Evolutionary conservation across 2,329 filamentous ascomycete genomes (phyloP).

Genomic region (Calonectria henricotiae): DNA sequence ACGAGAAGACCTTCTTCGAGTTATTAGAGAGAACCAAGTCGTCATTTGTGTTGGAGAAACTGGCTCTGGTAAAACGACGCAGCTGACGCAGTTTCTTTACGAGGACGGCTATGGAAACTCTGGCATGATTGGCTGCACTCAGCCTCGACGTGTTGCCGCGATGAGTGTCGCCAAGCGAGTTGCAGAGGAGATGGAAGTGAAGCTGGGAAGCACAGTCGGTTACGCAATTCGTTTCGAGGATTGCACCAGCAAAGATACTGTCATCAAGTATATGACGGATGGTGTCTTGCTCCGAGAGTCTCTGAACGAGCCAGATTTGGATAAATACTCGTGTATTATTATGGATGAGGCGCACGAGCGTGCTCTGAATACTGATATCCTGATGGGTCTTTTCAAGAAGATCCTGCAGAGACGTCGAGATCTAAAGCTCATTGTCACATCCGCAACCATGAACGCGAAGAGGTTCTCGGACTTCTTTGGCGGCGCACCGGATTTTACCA

Average conservation of each 20-base stretch:
- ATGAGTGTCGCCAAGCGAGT: slow-evolving; percentile 99
- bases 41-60: slow-evolving; percentile 98
- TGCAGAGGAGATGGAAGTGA: slow-evolving; percentile 97
- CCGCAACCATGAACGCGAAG: slow-evolving; percentile 98
- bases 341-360: slow-evolving; percentile 99
- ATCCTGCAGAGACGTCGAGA: slow-evolving; percentile 91
- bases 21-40: slow-evolving; percentile 97
- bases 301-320: slow-evolving; percentile 91
- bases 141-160: slow-evolving; percentile 94
- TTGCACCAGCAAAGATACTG: slow-evolving; percentile 94
- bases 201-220: slow-evolving; percentile 88
- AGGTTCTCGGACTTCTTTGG: slow-evolving; percentile 97
- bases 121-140: slow-evolving; percentile 96
- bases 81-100: slow-evolving; percentile 95
- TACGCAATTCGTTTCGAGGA: slow-evolving; percentile 99
- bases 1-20: slow-evolving; percentile 89
- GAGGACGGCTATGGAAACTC: slow-evolving; percentile 93
- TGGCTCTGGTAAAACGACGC: slow-evolving; percentile 97
- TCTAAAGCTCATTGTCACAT: slow-evolving; percentile 96
- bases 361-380: slow-evolving; percentile 94
- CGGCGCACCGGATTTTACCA: slow-evolving; percentile 95
- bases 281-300: slow-evolving; percentile 95
- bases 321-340: slow-evolving; percentile 98
- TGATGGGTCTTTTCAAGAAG: slow-evolving; percentile 99
- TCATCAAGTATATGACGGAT: slow-evolving; percentile 99